These are phyloP conservation scores for Coemansia erecta DNA, from an alignment of 192 early-diverging fungal genomes.

Conservation along the genomic window DNA sequence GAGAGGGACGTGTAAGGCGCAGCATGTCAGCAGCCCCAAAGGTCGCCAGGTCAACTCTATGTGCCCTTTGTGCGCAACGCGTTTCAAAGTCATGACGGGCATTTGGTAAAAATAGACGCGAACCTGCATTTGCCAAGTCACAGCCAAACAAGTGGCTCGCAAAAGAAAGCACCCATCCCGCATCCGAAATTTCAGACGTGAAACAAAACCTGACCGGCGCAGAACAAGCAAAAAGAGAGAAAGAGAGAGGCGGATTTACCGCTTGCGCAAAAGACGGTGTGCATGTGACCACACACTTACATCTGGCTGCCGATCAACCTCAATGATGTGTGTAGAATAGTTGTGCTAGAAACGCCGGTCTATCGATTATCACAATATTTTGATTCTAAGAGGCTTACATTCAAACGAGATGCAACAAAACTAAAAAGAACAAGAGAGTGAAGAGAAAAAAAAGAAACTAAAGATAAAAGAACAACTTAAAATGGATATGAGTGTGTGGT, in stretches of 20 bases:
- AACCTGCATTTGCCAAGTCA: too few relatives aligned
- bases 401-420: constrained; percentile 3
- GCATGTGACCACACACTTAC: background rate
- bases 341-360: background rate
- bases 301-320: background rate
- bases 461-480: constrained; percentile 6
- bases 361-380: background rate
- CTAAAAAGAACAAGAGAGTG: constrained; percentile 5
- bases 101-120: too few relatives aligned
- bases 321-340: background rate
- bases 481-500: background rate
- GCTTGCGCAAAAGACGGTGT: too few relatives aligned
- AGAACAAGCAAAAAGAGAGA: background rate
- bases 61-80: too few relatives aligned
- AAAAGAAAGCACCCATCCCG: background rate
- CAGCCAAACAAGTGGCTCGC: too few relatives aligned
- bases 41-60: too few relatives aligned
- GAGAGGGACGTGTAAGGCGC: too few relatives aligned
- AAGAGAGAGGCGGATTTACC: too few relatives aligned
- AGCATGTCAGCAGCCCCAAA: too few relatives aligned
- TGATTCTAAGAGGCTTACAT: constrained; percentile 9
- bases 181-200: background rate
- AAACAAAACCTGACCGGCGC: background rate
- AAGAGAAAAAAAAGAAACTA: constrained; percentile 9
- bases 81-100: too few relatives aligned